A percentile compares a stretch with the other conserved stretches of the same genome.
phyloP scores from a whole-genome alignment of 345 rosid genomes.

The Excoecaria agallocha region DNA sequence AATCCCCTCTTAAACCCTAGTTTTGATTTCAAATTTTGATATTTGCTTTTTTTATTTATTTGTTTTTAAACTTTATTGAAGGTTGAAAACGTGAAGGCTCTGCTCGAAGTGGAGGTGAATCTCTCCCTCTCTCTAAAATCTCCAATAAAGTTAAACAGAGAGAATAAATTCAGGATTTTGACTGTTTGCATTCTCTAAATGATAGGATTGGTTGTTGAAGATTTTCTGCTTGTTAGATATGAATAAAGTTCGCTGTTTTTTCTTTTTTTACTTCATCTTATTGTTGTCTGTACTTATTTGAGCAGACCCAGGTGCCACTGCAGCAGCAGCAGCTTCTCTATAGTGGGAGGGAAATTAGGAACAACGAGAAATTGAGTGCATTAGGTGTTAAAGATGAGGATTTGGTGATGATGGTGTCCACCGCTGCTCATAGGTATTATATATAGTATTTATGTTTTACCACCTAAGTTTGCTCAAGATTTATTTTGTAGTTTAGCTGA shows the following conservation, averaged over 20 bases:
- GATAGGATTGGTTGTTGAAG: not conserved
- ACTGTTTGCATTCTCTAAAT: not conserved
- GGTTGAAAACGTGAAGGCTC: slow-evolving; percentile 96
- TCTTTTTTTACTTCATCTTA: not conserved
- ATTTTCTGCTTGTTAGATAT: not conserved
- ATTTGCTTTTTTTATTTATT: not conserved
- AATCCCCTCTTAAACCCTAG: slow-evolving; percentile 27
- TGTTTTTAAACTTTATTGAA: slow-evolving; percentile 10
- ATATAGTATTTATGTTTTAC: not conserved
- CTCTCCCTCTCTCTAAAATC: not conserved
- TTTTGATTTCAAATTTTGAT: slow-evolving; percentile 7
- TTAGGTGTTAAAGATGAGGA: slow-evolving; percentile 90
- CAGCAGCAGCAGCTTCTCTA: slow-evolving; percentile 85
- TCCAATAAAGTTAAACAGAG: not conserved
- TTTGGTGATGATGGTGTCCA: slow-evolving; percentile 85
- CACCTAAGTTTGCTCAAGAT: not conserved
- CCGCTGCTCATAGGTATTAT: slow-evolving; percentile 44
- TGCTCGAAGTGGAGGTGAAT: slow-evolving; percentile 93
- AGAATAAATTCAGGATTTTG: not conserved
- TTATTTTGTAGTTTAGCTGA: not conserved
- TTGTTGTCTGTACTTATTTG: slow-evolving; percentile 11
- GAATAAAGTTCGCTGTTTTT: not conserved
- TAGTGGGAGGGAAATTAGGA: slow-evolving; percentile 79
- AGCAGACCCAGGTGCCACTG: slow-evolving; percentile 76
- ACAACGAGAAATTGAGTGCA: slow-evolving; percentile 72